These are phyloP conservation scores for Colletotrichum karsti DNA, from an alignment of 2,329 filamentous ascomycete species.

Conservation along the genomic window DNA sequence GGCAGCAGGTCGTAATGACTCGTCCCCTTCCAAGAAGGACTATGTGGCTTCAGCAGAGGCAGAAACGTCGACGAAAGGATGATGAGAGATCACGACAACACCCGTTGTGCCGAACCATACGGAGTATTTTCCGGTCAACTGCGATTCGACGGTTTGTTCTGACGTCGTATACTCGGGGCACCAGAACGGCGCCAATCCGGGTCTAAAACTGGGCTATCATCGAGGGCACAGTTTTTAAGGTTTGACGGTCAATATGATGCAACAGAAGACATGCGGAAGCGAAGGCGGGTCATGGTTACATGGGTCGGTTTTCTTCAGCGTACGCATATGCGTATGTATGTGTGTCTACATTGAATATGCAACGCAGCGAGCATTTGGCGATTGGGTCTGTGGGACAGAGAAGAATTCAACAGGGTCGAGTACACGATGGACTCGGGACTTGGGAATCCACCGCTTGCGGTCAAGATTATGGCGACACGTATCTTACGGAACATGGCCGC, in stretches of 20 bases:
- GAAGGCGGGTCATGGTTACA: constrained; percentile 10
- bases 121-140: not conserved
- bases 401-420: no score
- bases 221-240: not conserved
- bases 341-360: not conserved
- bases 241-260: constrained; percentile 1
- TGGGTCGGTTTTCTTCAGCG: not conserved
- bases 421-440: no score
- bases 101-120: not conserved
- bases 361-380: not conserved
- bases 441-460: no score
- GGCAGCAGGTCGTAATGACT: constrained; percentile 4
- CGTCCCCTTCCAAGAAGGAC: not conserved
- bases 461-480: no score
- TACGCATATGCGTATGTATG: not conserved
- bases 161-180: not conserved
- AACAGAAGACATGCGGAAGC: not conserved
- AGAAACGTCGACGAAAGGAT: not conserved
- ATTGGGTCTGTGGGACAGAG: no score
- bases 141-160: not conserved
- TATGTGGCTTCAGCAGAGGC: not conserved
- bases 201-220: not conserved
- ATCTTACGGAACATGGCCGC: no score
- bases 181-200: not conserved
- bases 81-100: no score